These are phyloP conservation scores for Brassica incana DNA, from an alignment of 345 rosid species.

Conservation along the genomic window DNA sequence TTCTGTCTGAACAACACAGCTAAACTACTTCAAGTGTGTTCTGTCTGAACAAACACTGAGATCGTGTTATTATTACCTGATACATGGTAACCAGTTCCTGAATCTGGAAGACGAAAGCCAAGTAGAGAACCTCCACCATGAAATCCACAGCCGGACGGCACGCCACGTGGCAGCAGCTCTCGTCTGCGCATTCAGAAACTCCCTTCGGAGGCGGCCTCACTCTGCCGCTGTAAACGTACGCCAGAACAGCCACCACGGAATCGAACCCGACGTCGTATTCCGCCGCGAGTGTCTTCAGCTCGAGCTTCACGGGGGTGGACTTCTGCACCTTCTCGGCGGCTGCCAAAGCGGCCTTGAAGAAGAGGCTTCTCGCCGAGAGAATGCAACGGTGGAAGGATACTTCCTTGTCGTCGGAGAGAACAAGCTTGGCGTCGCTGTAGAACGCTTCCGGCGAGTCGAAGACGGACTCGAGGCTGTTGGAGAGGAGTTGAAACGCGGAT, in stretches of 20 bases:
- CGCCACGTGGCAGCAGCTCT: constrained; percentile 62
- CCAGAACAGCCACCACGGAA: constrained; percentile 62
- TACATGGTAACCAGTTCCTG: constrained; percentile 63
- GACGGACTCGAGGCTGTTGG: constrained; percentile 52
- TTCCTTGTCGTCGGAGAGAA: constrained; percentile 50
- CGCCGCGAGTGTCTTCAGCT: constrained; percentile 56
- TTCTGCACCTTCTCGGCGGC: constrained; percentile 40
- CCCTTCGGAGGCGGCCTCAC: constrained; percentile 55
- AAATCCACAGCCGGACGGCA: constrained; percentile 77
- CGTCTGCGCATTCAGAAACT: constrained; percentile 71
- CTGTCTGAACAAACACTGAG: neutral
- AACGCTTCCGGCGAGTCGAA: constrained; percentile 53
- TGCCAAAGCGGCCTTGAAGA: constrained; percentile 54
- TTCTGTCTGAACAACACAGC: neutral
- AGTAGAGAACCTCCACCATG: constrained; percentile 69
- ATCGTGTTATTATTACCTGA: constrained; percentile 44
- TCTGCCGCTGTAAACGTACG: constrained; percentile 66
- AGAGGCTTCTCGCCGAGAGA: constrained; percentile 59
- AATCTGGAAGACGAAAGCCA: constrained; percentile 61
- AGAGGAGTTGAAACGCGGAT: constrained; percentile 55
- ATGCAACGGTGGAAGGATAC: constrained; percentile 81
- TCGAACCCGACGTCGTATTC: constrained; percentile 60
- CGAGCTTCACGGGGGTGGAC: constrained; percentile 40
- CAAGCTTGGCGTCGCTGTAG: constrained; percentile 72
- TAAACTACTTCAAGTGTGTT: neutral